phyloP scores from a whole-genome alignment of 202 grass and related monocot genomes.

The Hordeum pubiflorum region DNA sequence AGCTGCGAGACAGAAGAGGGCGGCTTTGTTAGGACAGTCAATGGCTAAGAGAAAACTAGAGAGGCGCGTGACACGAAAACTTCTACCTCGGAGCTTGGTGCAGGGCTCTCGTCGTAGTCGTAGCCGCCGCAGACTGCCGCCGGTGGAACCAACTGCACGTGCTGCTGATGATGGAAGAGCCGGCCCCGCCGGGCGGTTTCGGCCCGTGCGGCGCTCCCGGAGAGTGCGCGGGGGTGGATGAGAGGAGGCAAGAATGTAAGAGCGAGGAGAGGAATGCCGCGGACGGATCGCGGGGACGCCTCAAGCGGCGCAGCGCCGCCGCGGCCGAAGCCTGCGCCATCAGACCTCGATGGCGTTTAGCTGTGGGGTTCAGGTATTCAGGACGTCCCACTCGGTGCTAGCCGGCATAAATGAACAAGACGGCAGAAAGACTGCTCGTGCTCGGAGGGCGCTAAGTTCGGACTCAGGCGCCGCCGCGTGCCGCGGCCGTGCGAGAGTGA shows the following conservation, averaged over 20 bases:
- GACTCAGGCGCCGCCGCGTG: neutral
- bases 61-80: neutral
- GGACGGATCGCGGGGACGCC: neutral
- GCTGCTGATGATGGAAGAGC: neutral
- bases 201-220: neutral
- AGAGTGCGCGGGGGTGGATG: neutral
- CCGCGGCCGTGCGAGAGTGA: neutral
- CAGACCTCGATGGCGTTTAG: neutral
- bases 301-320: neutral
- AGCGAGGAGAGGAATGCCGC: conserved; percentile 1
- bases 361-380: neutral
- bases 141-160: neutral
- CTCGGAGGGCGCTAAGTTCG: neutral
- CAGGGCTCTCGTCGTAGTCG: neutral
- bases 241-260: neutral
- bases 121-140: neutral
- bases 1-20: conserved; percentile 14
- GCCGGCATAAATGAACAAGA: neutral
- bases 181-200: neutral
- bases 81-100: conserved; percentile 30
- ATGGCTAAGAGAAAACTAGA: neutral
- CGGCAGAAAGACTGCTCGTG: neutral
- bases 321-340: conserved; percentile 32
- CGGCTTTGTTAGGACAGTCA: neutral
- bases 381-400: neutral